Base-by-base conservation (phyloP, 2,329 filamentous ascomycete genomes). In the Westerdykella ornata region DNA sequence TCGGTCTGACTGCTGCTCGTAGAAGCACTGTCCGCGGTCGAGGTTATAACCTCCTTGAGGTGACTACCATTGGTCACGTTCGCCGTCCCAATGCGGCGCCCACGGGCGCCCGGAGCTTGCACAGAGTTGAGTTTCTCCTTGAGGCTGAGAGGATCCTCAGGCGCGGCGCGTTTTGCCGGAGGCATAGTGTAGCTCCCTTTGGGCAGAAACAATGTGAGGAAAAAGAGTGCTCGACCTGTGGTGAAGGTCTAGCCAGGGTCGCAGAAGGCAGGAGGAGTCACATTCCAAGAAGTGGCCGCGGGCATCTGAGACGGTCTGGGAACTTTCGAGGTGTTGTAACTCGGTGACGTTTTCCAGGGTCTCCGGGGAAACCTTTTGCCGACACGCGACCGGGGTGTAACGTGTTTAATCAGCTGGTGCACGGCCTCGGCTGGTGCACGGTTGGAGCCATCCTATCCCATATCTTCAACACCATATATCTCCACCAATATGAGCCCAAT, bases 61-160 rank as follows among this genome's bases (percentile, higher is more conserved):
- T 48, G 45, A 47, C 60, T 67, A 29, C 63, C 64, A 40, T 65
- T 65, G 22, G 56, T 44, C 22, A 46, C 31, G 16, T 42, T 45
- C 29, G 49, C 42, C 19, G 50, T 48, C 32, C 60, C 62, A 48
- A 60, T 65, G 47, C 63, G 59, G 43, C 63, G 62, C 16, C 58
- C 66, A 43, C 68, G 68, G 36, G 62, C 62, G 41, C 57, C 64
- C 38, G 61, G 53, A 35, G 56, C 55, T 42, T 70, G 65, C 14
- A 64, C 62, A 17, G 59, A 59, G 29, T 67, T 60, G 26, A 68
- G 66, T 56, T 69, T 68, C 53, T 72, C 69, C 55, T 69, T 67
- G 38, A 64, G 60, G 41, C 44, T 57, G 57, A 62, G 60, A 37
- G 59, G 53, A 51, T 72, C 69, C 43, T 70, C 65, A 41, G 62